Evolutionary conservation across 805 yeast genomes (phyloP), one percentile per base, ranked within the genome.

Genomic region (Pichia kluyveri): DNA sequence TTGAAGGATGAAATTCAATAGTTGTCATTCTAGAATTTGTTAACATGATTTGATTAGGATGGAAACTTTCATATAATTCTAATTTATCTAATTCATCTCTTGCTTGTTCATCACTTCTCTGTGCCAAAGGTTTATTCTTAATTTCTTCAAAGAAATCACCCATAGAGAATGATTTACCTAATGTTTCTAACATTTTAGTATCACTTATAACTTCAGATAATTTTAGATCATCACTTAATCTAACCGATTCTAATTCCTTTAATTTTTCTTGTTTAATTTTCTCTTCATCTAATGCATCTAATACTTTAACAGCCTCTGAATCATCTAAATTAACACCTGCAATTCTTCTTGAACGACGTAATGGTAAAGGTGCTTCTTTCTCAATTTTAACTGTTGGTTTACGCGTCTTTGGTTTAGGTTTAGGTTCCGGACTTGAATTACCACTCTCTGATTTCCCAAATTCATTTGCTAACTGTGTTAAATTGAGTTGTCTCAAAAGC

Each of bases 281-380:
- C 36, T 67, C 72, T 42, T 65, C 72, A 39, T 58, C 56, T 42
- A 68, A 69, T 42, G 60, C 69, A 46, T 65, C 71, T 18, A 65
- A 51, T 48, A 66, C 69, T 31, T 59, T 59, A 44, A 58, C 62
- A 44, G 68, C 71, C 40, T 66, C 71, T 8, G 75, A 69, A 44
- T 73, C 77, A 37, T 61, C 65, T 11, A 57, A 51, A 50, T 77
- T 71, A 1, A 79, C 73, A 1, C 96, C 96, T 5, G 87, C 86
- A 26, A 90, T 59, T 54, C 97, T 71, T 44, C 88, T 72, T 0
- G 96, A 88, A 51, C 89, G 73, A 60, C 96, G 72, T 1, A 81
- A 70, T 0, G 96, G 95, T 15, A 70, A 59, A 2, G 51, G 47
- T 34, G 62, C 58, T 45, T 58, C 63, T 12, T 63, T 66, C 28